These are phyloP conservation scores for Nigrospora osmanthi DNA, from an alignment of 2,329 filamentous ascomycete genomes.

Conservation along the genomic window DNA sequence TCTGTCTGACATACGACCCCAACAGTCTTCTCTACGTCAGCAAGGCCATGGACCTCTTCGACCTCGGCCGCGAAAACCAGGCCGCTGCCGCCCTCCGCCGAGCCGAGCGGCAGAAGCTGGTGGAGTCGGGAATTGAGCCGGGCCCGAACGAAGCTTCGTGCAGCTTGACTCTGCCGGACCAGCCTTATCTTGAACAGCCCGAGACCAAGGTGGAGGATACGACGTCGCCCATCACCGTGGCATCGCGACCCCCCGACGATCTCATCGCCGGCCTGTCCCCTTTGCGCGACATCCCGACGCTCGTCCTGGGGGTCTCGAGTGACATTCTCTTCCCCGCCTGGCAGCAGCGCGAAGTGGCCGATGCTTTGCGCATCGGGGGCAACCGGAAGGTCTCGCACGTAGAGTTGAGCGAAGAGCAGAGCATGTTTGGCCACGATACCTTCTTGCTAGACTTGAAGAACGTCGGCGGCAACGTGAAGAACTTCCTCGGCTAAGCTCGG, in stretches of 20 bases:
- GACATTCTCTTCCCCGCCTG: slow-evolving; percentile 96
- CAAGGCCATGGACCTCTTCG: slow-evolving; percentile 98
- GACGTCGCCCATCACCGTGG: slow-evolving; percentile 19
- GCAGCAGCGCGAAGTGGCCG: slow-evolving; percentile 93
- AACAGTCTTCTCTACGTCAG: slow-evolving; percentile 95
- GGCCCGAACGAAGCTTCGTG: slow-evolving; percentile 46
- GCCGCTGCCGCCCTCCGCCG: slow-evolving; percentile 54
- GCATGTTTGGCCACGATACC: slow-evolving; percentile 92
- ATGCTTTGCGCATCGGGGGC: slow-evolving; percentile 68
- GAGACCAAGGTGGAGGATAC: slow-evolving; percentile 25
- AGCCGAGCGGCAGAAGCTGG: slow-evolving; percentile 47
- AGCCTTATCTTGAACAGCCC: slow-evolving; percentile 80
- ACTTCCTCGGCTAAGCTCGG: slow-evolving; percentile 58
- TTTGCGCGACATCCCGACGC: slow-evolving; percentile 67
- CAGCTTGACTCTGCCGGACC: slow-evolving; percentile 72
- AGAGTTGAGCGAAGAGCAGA: slow-evolving; percentile 89
- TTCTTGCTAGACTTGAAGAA: slow-evolving; percentile 90
- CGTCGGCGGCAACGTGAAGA: slow-evolving; percentile 74
- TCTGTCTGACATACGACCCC: slow-evolving; percentile 91
- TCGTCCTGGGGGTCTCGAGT: slow-evolving; percentile 90
- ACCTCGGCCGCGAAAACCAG: slow-evolving; percentile 70
- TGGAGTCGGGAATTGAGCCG: slow-evolving; percentile 37
- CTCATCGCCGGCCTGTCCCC: slow-evolving; percentile 66
- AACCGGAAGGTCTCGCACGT: slow-evolving; percentile 79
- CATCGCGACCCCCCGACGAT: slow-evolving; percentile 62